Evolutionary conservation across 352 stramenopile genomes (phyloP), one percentile per base, ranked within the genome.

Genomic region (Globisporangium nodosum): DNA sequence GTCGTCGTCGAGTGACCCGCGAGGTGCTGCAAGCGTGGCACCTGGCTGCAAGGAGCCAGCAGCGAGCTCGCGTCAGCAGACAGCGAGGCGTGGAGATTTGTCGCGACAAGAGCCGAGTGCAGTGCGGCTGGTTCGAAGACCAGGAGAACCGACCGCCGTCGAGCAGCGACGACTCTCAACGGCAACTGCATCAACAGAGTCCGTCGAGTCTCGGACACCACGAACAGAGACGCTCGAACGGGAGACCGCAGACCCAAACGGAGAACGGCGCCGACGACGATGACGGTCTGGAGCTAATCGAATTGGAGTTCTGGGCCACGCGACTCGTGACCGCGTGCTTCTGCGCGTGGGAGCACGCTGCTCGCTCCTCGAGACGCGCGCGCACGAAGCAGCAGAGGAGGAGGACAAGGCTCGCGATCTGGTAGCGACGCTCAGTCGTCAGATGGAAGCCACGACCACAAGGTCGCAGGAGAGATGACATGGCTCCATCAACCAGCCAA

Each of bases 311-410:
- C 18, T 56, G 56, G 56, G 39, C 49, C 11, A 21, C 4, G 21
- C 24, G 18, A 2, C 39, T 56, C 18, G 16, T 51, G n/a, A 37
- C 24, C 7, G 45, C 39, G 18, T 62, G 56, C 39, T 62, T 62
- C 30, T 62, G 51, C 37, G 30, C 37, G 48, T 62, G 56, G 56
- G 56, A 51, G 56, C 56, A 46, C 42, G 31, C 27, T 27, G 24
- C 24, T 27, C 24, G 24, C 24, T 27, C 24, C 24, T 27, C 24
- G 24, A 27, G 7, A 5, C 20, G 45, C 20, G 45, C n/a, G 8
- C 5, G 11, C n/a, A 27, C 21, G 27, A 33, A 6, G 21, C 47
- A 8, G 4, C 47, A 30, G 27, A 11, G 5, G 47, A 20, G 21
- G 15, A 33, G 21, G 37, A 9, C 20, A 37, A 21, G 37, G 27